These are phyloP conservation scores for Oenanthe javanica DNA, from an alignment of 140 eudicot genomes.

Conservation along the genomic window DNA sequence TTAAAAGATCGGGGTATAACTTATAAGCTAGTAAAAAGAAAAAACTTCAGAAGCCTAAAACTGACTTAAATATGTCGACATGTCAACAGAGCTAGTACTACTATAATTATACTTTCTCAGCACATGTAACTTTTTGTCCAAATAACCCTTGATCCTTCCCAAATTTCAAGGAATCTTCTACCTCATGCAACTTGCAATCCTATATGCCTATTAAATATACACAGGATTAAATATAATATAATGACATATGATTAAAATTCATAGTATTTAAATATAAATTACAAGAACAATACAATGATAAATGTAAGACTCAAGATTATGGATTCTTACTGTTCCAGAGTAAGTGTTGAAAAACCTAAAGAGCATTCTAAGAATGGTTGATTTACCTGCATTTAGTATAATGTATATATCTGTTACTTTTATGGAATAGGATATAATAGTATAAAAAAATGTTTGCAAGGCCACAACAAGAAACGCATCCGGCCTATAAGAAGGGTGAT, in stretches of 20 bases:
- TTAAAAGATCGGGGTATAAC: too few species aligned
- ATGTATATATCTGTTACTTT: not conserved
- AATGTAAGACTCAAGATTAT: not conserved
- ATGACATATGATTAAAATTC: not conserved
- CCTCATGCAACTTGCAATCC: not conserved
- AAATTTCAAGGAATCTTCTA: not conserved
- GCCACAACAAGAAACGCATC: not conserved
- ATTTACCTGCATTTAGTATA: conserved; percentile 56
- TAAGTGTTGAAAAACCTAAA: conserved; percentile 84
- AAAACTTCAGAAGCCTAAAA: not conserved
- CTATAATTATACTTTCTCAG: not conserved
- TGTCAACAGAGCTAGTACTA: not conserved
- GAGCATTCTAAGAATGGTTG: conserved; percentile 86
- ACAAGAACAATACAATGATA: not conserved
- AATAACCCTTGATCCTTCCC: not conserved
- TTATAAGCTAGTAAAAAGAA: too few species aligned
- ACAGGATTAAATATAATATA: not conserved
- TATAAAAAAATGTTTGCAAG: not conserved
- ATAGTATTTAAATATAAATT: not conserved
- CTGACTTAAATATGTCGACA: too few species aligned
- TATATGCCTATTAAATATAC: not conserved
- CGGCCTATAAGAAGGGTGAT: not conserved
- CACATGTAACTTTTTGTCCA: not conserved
- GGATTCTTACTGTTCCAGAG: conserved; percentile 66
- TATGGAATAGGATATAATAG: not conserved